phyloP scores from a whole-genome alignment of 192 early-diverging fungal genomes.

The Podochytrium sp. region DNA sequence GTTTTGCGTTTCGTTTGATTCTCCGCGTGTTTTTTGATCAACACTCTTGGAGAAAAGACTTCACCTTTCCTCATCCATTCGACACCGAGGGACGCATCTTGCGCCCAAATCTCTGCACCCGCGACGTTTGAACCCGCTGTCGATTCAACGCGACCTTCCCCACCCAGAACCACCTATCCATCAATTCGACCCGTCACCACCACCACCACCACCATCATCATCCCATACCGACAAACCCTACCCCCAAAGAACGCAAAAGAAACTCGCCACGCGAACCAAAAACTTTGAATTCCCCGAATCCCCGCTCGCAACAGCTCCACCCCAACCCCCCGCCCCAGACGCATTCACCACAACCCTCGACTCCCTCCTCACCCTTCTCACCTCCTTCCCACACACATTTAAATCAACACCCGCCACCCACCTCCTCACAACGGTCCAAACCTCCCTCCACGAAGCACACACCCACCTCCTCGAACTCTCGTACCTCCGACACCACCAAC shows the following conservation, averaged over 20 bases:
- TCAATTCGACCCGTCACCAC: neutral
- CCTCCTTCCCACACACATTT: neutral
- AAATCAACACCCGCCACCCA: neutral
- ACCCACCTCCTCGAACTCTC: neutral
- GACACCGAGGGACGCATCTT: neutral
- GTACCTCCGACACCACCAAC: constrained; percentile 19
- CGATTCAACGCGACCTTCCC: neutral
- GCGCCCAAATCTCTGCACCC: neutral
- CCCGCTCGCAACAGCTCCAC: neutral
- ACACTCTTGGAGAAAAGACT: neutral
- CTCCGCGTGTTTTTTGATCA: neutral
- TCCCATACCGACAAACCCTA: neutral
- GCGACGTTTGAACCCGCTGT: constrained; percentile 7
- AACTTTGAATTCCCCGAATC: neutral
- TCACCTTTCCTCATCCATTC: neutral
- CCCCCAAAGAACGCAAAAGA: neutral
- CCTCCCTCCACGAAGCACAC: neutral
- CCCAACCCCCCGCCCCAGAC: neutral
- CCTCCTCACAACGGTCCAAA: neutral
- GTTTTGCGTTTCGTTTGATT: neutral
- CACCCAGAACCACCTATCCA: neutral
- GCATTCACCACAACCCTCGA: neutral
- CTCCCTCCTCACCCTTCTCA: neutral
- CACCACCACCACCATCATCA: constrained; percentile 6
- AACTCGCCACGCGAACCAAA: neutral